Evolutionary conservation across 176 grass and related monocot genomes (phyloP).

Genomic region (Thinopyrum elongatum): DNA sequence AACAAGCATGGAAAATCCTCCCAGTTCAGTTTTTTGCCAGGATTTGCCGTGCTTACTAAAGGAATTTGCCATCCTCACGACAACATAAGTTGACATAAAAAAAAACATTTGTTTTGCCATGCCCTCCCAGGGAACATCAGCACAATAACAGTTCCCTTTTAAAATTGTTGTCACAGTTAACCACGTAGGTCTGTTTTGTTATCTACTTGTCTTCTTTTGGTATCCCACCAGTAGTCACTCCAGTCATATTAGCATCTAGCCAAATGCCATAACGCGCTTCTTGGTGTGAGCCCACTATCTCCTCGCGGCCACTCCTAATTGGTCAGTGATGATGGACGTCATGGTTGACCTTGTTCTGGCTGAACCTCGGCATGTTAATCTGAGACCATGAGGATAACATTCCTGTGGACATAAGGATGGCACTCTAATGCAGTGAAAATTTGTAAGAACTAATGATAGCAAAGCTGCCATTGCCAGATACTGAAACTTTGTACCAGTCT

Average conservation of each 20-base stretch:
- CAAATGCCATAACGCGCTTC: neutral
- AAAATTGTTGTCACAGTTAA: neutral
- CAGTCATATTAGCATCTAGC: neutral
- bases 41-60: too few relatives aligned
- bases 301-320: conserved; percentile 4
- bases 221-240: neutral
- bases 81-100: too few relatives aligned
- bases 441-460: conserved; percentile 20
- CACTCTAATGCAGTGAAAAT: neutral
- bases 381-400: conserved; percentile 29
- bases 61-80: too few relatives aligned
- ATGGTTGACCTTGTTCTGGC: conserved; percentile 7
- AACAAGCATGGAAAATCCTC: too few relatives aligned
- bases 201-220: conserved; percentile 7
- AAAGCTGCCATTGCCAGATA: neutral
- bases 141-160: neutral
- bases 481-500: neutral
- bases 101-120: too few relatives aligned
- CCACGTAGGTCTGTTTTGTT: neutral
- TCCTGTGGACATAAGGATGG: neutral
- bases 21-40: too few relatives aligned
- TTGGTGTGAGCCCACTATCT: neutral
- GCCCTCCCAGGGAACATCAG: too few relatives aligned
- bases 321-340: conserved; percentile 37
- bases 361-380: conserved; percentile 26